Base-by-base conservation (phyloP, 148 eudicot species). In the Euryodendron excelsum region DNA sequence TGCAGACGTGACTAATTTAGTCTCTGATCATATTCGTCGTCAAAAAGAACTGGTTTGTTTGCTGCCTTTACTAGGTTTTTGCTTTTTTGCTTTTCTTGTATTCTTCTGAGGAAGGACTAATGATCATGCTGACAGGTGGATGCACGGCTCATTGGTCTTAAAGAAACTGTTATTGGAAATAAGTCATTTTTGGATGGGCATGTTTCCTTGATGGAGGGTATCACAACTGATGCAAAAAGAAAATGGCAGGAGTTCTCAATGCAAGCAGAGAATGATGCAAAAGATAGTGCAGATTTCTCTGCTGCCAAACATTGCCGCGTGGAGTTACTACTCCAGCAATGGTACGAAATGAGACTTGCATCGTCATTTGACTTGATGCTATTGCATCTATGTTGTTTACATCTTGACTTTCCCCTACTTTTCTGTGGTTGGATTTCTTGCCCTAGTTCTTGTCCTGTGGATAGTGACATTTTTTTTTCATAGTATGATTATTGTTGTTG, bases 301-400 rank as follows among this genome's bases (percentile, higher is more conserved):
- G 99, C 99, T 64, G 99, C 99, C 63, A 93, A 93, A 77, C 98
- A 96, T 83, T 96, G 98, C 65, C 91, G 95, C 45, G 87, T 96
- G 91, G 99, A 96, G 88, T 81, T 87, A 77, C 92, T 96, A 44
- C 83, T 90, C 61, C 99, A 91, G 77, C 86, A 90, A 82, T 79
- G 97, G 99, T 96, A 80, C 69, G 79, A 76, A 77, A 59, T 59
- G 41, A 17, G 6, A 37, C 5, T 30, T 64, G 53, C 23, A 76
- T 1, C 61, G 61, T 44, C 77, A 31, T 64, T 27, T 34, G 25
- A 45, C 4, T 58, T 69, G 70, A 52, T 59, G 34, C 28, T 63
- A 2, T 63, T 28, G 31, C 1, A 47, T 70, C 33, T 13, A 15
- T 73, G 39, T 53, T 25, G 71, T 58, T 30, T 52, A 30, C 36